Base-by-base conservation (phyloP, 148 eudicot species). In the Gaultheria prostrata region DNA sequence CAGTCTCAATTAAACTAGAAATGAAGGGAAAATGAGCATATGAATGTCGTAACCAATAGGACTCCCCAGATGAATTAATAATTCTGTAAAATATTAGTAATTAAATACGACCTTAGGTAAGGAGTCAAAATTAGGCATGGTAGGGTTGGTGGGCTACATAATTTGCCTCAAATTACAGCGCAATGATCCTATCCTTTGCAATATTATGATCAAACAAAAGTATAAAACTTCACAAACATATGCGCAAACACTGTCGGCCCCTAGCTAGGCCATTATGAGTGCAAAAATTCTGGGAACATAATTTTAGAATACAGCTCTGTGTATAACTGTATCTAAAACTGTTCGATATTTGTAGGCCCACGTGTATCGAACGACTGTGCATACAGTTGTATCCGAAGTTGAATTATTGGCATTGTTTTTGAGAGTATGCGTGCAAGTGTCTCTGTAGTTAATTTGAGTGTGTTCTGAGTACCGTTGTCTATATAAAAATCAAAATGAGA, bases 121-220 rank as follows among this genome's bases (percentile, higher is more conserved):
- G 71, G 20, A 59, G 82, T 79, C 82, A 79, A 79, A 59, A 79
- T 18, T 12, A 79, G 32, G 50, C 30, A 79, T 50, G 32, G n/a
- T 21, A 56, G 81, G 81, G 51, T 59, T 79, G 71, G 51, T 56
- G 71, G 43, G 51, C 20, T 59, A 13, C 20, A 59, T 57, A 57
- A 57, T 21, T 39, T n/a, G 3, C 8, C 67, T 54, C 28, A 20
- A 15, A 78, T 78, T 54, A 43, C 53, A 72, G 26, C 12, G n/a
- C 17, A 26, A 35, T 79, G 82, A 79, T 51, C 50, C 30, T 33
- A 59, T 21, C 72, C 8, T 54, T 11, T 14, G n/a, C 70, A 6
- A 39, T 79, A 10, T 0, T 9, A 45, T 35, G 39, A 35, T 35
- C 4, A 35, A 35, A 35, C 39, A 35, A 3, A 35, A 35, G 39